phyloP scores from a whole-genome alignment of 441 rosid genomes.

The Pelargonium australe region DNA sequence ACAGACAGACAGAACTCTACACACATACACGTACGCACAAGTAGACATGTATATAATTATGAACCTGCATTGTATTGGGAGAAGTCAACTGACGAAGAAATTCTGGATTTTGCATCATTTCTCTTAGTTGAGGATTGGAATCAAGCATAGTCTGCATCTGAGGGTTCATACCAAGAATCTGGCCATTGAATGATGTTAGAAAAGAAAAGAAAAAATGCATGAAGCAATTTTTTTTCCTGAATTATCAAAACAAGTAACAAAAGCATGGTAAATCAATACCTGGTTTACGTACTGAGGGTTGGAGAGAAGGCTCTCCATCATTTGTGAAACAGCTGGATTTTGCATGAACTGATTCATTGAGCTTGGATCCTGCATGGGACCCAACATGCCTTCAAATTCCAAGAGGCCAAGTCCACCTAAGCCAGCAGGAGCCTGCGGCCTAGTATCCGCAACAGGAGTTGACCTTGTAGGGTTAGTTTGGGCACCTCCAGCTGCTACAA shows the following conservation, averaged over 20 bases:
- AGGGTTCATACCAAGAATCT: constrained; percentile 56
- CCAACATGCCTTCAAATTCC: constrained; percentile 36
- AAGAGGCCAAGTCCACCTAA: constrained; percentile 41
- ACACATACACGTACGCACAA: background rate
- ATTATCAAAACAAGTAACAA: background rate
- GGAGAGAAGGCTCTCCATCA: constrained; percentile 48
- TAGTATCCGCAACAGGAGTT: constrained; percentile 31
- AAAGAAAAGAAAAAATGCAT: constrained; percentile 6
- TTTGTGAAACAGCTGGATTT: constrained; percentile 54
- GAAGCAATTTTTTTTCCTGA: background rate
- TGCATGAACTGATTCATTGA: constrained; percentile 48
- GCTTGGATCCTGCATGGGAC: constrained; percentile 44
- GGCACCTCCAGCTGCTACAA: constrained; percentile 33
- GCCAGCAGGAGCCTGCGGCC: constrained; percentile 46
- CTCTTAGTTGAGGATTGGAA: constrained; percentile 58
- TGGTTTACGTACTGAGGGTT: constrained; percentile 62
- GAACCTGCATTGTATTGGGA: constrained; percentile 60
- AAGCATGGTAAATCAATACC: constrained; percentile 28
- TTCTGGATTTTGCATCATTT: constrained; percentile 70
- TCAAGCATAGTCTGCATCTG: constrained; percentile 52
- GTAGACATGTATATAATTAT: background rate
- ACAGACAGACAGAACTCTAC: constrained; percentile 3
- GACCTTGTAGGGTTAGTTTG: constrained; percentile 40
- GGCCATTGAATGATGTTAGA: constrained; percentile 10
- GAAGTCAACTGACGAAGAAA: constrained; percentile 55